A percentile compares a stretch with the other conserved stretches of the same genome.
Evolutionary conservation across 2,329 filamentous ascomycete genomes (phyloP).

Genomic region (Tolypocladium amazonense): DNA sequence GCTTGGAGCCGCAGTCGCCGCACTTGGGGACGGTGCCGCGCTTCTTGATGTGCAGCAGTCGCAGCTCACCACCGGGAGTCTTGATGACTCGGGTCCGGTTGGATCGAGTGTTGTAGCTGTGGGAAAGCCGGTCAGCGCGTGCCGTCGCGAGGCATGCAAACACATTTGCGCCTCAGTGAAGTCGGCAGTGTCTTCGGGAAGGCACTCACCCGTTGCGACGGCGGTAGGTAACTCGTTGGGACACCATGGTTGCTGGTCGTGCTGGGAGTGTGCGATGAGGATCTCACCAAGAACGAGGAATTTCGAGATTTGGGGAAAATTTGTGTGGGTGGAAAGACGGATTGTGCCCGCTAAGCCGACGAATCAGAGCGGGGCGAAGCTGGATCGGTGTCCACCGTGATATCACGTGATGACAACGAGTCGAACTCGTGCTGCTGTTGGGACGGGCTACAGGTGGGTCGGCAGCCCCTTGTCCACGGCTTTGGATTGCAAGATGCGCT

Average conservation of each 20-base stretch:
- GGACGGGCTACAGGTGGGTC: neutral
- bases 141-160: slow-evolving; percentile 2
- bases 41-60: slow-evolving; percentile 99
- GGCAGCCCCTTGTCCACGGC: neutral
- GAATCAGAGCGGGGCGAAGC: slow-evolving; percentile 20
- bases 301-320: slow-evolving; percentile 32
- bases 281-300: slow-evolving; percentile 25
- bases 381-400: neutral
- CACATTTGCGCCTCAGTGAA: slow-evolving; percentile 2
- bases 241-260: slow-evolving; percentile 44
- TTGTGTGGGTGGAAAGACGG: slow-evolving; percentile 27
- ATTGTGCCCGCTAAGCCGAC: slow-evolving; percentile 26
- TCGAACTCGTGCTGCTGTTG: neutral
- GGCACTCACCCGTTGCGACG: slow-evolving; percentile 67
- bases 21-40: slow-evolving; percentile 96
- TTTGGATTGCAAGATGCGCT: neutral
- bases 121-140: slow-evolving; percentile 12
- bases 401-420: neutral
- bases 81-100: slow-evolving; percentile 95
- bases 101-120: slow-evolving; percentile 93
- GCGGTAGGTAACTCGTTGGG: slow-evolving; percentile 57
- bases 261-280: slow-evolving; percentile 23
- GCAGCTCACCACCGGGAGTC: slow-evolving; percentile 91
- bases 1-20: slow-evolving; percentile 96
- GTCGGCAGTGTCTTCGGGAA: neutral